Percentiles rank a stretch among this genome's conserved stretches.
Conservation (phyloP, 345 rosid species). For the Citrus trifoliata region DNA sequence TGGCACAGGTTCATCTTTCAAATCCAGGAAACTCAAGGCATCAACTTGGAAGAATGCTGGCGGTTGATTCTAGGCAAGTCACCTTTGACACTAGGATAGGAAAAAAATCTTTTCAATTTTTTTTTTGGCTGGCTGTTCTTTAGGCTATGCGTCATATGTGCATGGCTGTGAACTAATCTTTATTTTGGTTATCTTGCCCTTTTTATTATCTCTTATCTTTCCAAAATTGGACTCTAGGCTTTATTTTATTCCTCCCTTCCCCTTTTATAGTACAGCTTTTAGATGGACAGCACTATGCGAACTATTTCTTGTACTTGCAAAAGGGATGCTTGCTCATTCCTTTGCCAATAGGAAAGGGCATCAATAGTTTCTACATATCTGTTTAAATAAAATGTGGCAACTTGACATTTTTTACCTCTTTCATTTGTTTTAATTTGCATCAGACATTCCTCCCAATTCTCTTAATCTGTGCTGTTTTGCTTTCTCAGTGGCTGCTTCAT, state of each 20-base stretch:
- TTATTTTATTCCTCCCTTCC: not conserved
- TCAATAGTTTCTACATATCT: not conserved
- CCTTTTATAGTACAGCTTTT: not conserved
- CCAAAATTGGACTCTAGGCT: not conserved
- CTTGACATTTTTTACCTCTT: not conserved
- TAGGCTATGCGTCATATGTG: not conserved
- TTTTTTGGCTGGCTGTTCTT: not conserved
- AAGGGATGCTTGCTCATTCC: not conserved
- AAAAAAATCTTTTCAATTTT: not conserved
- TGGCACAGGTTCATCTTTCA: constrained; percentile 77
- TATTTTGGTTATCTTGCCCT: not conserved
- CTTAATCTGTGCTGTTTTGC: constrained; percentile 8
- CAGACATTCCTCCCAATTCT: not conserved
- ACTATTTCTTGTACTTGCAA: not conserved
- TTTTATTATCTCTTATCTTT: not conserved
- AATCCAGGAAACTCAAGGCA: constrained; percentile 73
- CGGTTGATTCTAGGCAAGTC: constrained; percentile 79
- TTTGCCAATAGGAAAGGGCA: not conserved
- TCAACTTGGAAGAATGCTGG: constrained; percentile 87
- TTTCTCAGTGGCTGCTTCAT: constrained; percentile 69
- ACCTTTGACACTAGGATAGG: not conserved
- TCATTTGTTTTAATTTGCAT: not conserved
- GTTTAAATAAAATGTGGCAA: not conserved
- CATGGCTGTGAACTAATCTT: not conserved
- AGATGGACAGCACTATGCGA: not conserved